Conservation (phyloP, 2,329 filamentous ascomycete genomes). For the Zelopaecilomyces penicillatus region DNA sequence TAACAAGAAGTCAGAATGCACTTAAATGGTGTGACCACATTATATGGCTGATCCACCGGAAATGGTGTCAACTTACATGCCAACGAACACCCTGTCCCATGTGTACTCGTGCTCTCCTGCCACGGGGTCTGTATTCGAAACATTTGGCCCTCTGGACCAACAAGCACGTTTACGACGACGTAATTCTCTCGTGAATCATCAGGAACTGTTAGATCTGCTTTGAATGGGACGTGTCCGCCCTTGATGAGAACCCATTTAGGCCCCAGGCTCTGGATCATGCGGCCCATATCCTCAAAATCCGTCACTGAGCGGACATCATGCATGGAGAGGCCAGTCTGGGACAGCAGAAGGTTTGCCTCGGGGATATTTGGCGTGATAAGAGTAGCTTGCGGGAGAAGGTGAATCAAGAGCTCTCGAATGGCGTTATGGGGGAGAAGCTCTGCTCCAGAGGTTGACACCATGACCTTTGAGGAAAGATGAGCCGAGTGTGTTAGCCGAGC, state of each 20-base stretch:
- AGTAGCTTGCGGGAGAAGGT: conserved; percentile 57
- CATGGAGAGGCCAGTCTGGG: conserved; percentile 36
- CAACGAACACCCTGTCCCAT: conserved; percentile 90
- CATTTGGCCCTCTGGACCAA: conserved; percentile 47
- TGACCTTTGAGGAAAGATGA: conserved; percentile 53
- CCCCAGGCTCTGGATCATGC: conserved; percentile 57
- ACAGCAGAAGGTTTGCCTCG: conserved; percentile 59
- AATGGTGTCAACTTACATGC: conserved; percentile 53
- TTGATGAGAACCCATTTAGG: conserved; percentile 79
- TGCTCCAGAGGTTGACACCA: conserved; percentile 79
- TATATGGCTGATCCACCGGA: not conserved
- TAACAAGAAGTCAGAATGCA: not conserved
- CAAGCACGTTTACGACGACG: conserved; percentile 69
- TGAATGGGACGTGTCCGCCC: conserved; percentile 81
- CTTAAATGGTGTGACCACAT: not conserved
- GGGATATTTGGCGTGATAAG: conserved; percentile 72
- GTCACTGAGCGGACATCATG: conserved; percentile 44
- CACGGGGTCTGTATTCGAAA: conserved; percentile 63
- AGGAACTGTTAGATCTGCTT: conserved; percentile 51
- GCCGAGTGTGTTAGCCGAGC: not conserved
- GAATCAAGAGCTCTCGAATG: conserved; percentile 48
- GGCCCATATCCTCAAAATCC: conserved; percentile 62
- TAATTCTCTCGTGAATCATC: conserved; percentile 49
- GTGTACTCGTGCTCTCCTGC: conserved; percentile 69
- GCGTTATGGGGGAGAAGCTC: conserved; percentile 58